A percentile compares a stretch with the other conserved stretches of the same genome.
These are phyloP conservation scores for Toxicodendron radicans DNA, from an alignment of 345 rosid genomes.

Conservation along the genomic window DNA sequence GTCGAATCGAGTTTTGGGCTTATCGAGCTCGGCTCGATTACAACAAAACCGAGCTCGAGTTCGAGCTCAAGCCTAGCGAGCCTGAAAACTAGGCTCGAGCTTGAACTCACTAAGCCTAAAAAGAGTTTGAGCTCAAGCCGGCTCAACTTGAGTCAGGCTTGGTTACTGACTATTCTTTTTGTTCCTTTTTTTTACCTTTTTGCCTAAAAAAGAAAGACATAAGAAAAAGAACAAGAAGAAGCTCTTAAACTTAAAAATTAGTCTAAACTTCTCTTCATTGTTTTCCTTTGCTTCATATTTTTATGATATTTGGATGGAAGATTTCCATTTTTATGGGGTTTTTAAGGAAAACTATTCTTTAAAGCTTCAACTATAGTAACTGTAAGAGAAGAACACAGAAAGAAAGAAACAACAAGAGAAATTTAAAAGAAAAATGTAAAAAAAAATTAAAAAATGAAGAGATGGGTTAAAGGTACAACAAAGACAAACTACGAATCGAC, in stretches of 20 bases:
- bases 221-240: conserved; percentile 1
- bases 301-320: not conserved
- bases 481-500: too few relatives aligned
- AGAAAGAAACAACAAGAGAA: not conserved
- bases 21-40: too few relatives aligned
- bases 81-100: too few relatives aligned
- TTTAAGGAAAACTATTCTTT: conserved; percentile 7
- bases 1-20: too few relatives aligned
- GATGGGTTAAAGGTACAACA: conserved; percentile 35
- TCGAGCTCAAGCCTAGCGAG: too few relatives aligned
- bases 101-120: too few relatives aligned
- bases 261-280: too few relatives aligned
- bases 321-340: conserved; percentile 15
- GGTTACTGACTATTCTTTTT: conserved; percentile 15
- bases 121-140: too few relatives aligned
- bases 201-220: not conserved
- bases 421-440: not conserved
- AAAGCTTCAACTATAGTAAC: conserved; percentile 11
- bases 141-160: too few relatives aligned
- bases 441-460: not conserved
- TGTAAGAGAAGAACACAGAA: conserved; percentile 14
- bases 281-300: not conserved
- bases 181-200: too few relatives aligned
- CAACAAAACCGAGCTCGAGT: too few relatives aligned
- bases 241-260: not conserved